Evolutionary conservation across 108 stramenopile genomes (phyloP), one percentile per base, ranked within the genome.

Genomic region (Pseudonitzschia pungens): DNA sequence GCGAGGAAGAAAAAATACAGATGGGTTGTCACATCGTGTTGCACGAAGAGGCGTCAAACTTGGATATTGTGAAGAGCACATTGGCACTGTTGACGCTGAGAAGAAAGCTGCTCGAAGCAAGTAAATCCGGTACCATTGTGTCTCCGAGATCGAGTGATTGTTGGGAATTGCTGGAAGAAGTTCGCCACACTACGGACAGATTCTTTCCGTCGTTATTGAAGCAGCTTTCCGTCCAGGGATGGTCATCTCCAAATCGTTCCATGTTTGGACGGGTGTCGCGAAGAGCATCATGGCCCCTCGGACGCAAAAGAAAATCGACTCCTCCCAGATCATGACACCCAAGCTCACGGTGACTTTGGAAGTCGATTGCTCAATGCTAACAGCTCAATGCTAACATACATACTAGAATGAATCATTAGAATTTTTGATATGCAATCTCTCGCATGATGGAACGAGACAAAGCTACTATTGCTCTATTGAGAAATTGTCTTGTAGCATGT

Each of bases 21-120:
- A 86, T 84, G 54, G 72, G 89, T 65, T 92, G 89, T 79, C 89
- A 92, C 58, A 86, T 92, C 55, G 92, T 92, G 18, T 80, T 92
- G n/a, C 89, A 92, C 71, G 78, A 83, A 69, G 79, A 85, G 60
- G 92, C 92, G 4, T 87, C 83, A 26, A 92, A 90, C 68, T 55
- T 83, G 11, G 92, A 92, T 78, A 89, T 92, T 69, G 77, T 89
- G 21, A 90, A 90, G 73, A 83, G 84, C 72, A 85, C 87, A 5
- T 73, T 92, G 50, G 92, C 92, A 28, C 77, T 92, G 32, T 74
- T 80, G 18, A 74, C 83, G 20, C 45, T 92, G 54, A 72, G 92
- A 48, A 56, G 81, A 65, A 82, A 85, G 52, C 62, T 92, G 55
- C 77, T 84, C n/a, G 79, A 52, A 27, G 28, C 42, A 22, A 51